phyloP scores from a whole-genome alignment of 1,284 basidiomycete genomes.

The Cutaneotrichosporon cutaneum region DNA sequence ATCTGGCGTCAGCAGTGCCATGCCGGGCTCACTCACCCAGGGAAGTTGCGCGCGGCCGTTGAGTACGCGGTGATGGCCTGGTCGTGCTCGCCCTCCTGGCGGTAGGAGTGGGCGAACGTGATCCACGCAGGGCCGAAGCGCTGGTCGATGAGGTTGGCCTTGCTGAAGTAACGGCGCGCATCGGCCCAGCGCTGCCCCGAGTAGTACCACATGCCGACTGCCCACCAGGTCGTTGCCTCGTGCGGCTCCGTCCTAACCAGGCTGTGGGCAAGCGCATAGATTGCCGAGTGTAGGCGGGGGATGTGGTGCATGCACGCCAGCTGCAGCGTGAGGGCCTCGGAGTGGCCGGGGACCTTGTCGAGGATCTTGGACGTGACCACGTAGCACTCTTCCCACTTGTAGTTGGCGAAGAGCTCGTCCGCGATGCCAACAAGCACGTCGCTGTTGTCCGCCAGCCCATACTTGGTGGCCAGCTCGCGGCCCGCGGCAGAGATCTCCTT shows the following conservation, averaged over 20 bases:
- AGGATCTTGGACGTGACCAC: conserved; percentile 85
- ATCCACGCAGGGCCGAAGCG: conserved; percentile 96
- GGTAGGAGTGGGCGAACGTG: conserved; percentile 95
- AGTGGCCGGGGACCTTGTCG: conserved; percentile 73
- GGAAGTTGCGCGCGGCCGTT: conserved; percentile 90
- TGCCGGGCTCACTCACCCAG: conserved; percentile 63
- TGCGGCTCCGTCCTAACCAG: conserved; percentile 92
- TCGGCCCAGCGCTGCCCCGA: conserved; percentile 79
- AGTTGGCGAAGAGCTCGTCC: conserved; percentile 80
- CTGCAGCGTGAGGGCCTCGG: conserved; percentile 83
- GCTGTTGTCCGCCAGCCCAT: conserved; percentile 78
- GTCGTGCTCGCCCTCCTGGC: conserved; percentile 95
- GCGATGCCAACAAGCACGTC: conserved; percentile 91
- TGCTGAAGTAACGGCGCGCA: conserved; percentile 89
- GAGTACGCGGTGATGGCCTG: conserved; percentile 98
- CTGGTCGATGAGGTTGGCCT: conserved; percentile 94
- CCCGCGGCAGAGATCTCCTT: conserved; percentile 75
- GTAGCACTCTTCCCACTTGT: conserved; percentile 92
- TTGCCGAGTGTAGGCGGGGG: conserved; percentile 79
- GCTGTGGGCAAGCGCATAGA: conserved; percentile 94
- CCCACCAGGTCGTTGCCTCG: conserved; percentile 93
- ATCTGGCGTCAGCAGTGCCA: conserved; percentile 57
- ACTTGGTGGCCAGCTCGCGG: conserved; percentile 71
- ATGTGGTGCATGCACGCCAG: conserved; percentile 97
- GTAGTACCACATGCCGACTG: conserved; percentile 96